Evolutionary conservation across 140 eudicot species (phyloP), one percentile per base, ranked within the genome.

Genomic region (Erigeron philadelphicus): DNA sequence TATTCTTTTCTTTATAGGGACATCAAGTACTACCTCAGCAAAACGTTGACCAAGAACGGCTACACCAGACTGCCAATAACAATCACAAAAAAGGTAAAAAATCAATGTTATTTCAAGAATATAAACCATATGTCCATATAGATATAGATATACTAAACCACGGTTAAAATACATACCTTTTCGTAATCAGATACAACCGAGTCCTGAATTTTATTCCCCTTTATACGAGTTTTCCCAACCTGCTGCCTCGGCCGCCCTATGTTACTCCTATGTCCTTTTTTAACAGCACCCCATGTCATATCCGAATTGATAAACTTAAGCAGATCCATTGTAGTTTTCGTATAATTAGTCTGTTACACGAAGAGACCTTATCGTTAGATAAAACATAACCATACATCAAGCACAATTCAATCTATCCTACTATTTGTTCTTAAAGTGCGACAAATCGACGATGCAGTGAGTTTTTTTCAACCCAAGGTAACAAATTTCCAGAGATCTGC

Each of bases 1-100:
- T 66, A 88, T 82, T 79, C 95, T 78, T 75, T 89, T 89, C 89
- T 89, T 89, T 15, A 87, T 71, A 23, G 96, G 96, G 10, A 86
- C 86, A 61, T 81, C 81, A 9, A 55, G 80, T 4, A 76, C 55
- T 73, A 73, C 83, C 11, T 74, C 86, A 56, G 82, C 68, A 71
- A 80, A 76, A 56, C 55, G 79, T 53, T 76, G 84, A 45, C 89
- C 88, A 17, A 66, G 81, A 78, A 70, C 68, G 10, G 79, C 74
- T 52, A 71, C 87, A 78, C 83, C 85, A 57, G 83, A 76, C 96
- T 89, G 89, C 57, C 45, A 77, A 50, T 46, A 25, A 56, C 38
- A 61, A 2, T n/a, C n/a, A 42, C 12, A 54, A 18, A 25, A 57
- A n/a, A 21, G 41, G 25, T 72, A 49, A 78, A 49, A 78, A 25